These are phyloP conservation scores for Mucor piriformis DNA, from an alignment of 371 early-diverging fungal species.

Conservation along the genomic window DNA sequence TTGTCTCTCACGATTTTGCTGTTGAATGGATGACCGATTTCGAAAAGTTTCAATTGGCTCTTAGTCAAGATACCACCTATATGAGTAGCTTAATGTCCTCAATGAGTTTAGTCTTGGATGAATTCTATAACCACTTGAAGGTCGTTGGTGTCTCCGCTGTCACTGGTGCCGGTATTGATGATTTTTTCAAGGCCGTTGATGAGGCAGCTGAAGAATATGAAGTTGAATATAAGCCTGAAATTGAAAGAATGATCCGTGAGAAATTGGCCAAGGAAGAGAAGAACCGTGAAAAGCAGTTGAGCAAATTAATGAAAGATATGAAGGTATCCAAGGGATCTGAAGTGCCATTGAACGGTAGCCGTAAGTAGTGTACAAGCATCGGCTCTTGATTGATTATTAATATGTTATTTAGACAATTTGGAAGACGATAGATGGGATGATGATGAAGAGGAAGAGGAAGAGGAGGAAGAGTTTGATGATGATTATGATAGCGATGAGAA, in stretches of 20 bases:
- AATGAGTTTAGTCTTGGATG: conserved; percentile 97
- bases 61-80: conserved; percentile 76
- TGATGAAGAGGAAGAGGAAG: conserved; percentile 38
- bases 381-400: not conserved
- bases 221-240: conserved; percentile 78
- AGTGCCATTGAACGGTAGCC: conserved; percentile 40
- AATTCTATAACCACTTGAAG: conserved; percentile 94
- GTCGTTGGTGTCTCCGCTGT: conserved; percentile 92
- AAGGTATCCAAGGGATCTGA: conserved; percentile 48
- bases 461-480: conserved; percentile 42
- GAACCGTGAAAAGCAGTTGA: conserved; percentile 54
- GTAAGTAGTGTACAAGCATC: conserved; percentile 9
- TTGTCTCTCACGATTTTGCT: conserved; percentile 85
- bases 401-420: not conserved
- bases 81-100: conserved; percentile 93
- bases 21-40: conserved; percentile 98
- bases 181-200: conserved; percentile 85
- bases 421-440: conserved; percentile 37
- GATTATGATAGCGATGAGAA: conserved; percentile 45
- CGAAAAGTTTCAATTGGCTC: conserved; percentile 90
- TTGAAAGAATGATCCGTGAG: conserved; percentile 70
- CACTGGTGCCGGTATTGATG: conserved; percentile 94
- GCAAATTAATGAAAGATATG: conserved; percentile 68
- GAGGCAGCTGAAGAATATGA: conserved; percentile 88
- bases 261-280: conserved; percentile 58